These are phyloP conservation scores for Aureobasidium sp. DNA, from an alignment of 2,329 filamentous ascomycete genomes.

Conservation along the genomic window DNA sequence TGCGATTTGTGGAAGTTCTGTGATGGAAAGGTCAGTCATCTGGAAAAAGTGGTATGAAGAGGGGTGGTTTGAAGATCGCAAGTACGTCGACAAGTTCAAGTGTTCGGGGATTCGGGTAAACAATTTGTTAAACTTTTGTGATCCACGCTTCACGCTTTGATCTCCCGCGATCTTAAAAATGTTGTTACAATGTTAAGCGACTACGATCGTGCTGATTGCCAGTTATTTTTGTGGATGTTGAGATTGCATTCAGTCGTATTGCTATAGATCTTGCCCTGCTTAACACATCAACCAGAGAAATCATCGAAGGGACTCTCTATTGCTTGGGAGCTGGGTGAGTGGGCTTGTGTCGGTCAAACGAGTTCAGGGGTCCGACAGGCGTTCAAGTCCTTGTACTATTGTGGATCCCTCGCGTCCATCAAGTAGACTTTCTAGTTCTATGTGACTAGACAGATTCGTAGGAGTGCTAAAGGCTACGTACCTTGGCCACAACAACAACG, in stretches of 20 bases:
- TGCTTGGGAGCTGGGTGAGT: neutral
- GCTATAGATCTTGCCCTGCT: neutral
- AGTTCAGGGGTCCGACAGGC: neutral
- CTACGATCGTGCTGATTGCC: neutral
- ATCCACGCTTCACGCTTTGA: neutral
- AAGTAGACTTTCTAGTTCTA: neutral
- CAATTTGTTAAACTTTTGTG: slow-evolving; percentile 1
- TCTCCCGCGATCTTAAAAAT: neutral
- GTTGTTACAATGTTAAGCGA: neutral
- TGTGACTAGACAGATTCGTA: neutral
- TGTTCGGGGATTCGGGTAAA: neutral
- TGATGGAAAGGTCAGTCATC: neutral
- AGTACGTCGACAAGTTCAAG: neutral
- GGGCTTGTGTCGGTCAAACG: neutral
- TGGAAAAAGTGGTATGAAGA: neutral
- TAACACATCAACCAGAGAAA: neutral
- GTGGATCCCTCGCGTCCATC: neutral
- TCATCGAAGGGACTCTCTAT: neutral
- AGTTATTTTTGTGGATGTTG: neutral
- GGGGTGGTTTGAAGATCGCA: neutral
- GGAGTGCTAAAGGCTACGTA: neutral
- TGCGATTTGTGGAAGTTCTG: slow-evolving; percentile 7
- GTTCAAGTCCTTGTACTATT: neutral
- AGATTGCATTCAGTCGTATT: neutral
- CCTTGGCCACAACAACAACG: neutral